phyloP scores from a whole-genome alignment of 202 grass and related monocot genomes.

The Musa balbisiana region DNA sequence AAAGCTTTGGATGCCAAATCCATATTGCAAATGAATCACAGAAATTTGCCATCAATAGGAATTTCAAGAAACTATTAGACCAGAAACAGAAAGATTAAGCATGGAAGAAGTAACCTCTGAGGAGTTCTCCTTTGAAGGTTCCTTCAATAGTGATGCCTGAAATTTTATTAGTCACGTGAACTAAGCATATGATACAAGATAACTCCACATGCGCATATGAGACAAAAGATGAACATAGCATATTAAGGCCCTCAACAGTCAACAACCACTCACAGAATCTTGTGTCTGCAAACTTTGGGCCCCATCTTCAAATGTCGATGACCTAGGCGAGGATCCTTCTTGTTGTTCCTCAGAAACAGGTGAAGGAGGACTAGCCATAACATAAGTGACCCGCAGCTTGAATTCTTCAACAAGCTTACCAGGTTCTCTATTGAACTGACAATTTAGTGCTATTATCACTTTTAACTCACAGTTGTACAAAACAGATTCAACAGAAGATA shows the following conservation, averaged over 20 bases:
- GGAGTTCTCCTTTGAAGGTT: slow-evolving; percentile 54
- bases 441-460: slow-evolving; percentile 9
- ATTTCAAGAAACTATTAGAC: not conserved
- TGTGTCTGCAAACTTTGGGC: slow-evolving; percentile 32
- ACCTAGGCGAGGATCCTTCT: slow-evolving; percentile 59
- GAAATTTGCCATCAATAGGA: too few relatives aligned
- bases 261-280: slow-evolving; percentile 53
- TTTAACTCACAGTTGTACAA: slow-evolving; percentile 16
- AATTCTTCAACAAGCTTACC: slow-evolving; percentile 77
- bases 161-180: slow-evolving; percentile 20
- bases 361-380: slow-evolving; percentile 46
- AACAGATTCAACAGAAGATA: not conserved
- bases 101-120: slow-evolving; percentile 43
- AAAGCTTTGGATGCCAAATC: too few relatives aligned
- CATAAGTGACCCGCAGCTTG: slow-evolving; percentile 80
- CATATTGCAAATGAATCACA: not conserved
- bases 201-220: slow-evolving; percentile 2
- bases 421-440: slow-evolving; percentile 82
- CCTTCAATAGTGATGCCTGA: slow-evolving; percentile 61
- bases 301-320: slow-evolving; percentile 55
- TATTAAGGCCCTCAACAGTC: not conserved
- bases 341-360: slow-evolving; percentile 64
- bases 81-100: slow-evolving; percentile 12
- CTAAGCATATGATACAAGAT: slow-evolving; percentile 13
- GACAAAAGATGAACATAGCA: slow-evolving; percentile 5